Percentiles rank a stretch among this genome's conserved stretches.
These are phyloP conservation scores for Arachis monticola DNA, from an alignment of 331 rosid species.

Conservation along the genomic window DNA sequence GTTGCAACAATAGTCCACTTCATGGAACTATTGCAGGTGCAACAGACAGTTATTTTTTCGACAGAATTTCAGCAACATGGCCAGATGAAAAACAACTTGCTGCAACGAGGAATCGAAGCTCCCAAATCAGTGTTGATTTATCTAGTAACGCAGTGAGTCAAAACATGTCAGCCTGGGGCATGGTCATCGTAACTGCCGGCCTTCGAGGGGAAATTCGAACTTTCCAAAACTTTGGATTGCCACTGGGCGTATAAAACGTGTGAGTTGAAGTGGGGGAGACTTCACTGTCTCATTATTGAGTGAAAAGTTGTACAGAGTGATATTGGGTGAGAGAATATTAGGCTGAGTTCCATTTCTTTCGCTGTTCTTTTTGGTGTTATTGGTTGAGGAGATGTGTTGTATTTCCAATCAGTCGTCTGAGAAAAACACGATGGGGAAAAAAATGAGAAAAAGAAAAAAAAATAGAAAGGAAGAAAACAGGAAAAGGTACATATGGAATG, in stretches of 20 bases:
- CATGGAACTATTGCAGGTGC: constrained; percentile 82
- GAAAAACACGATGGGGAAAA: neutral
- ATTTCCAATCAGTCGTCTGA: constrained; percentile 42
- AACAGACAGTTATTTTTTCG: constrained; percentile 72
- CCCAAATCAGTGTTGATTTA: constrained; percentile 60
- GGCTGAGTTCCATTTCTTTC: constrained; percentile 57
- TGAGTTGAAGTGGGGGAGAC: constrained; percentile 32
- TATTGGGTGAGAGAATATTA: constrained; percentile 66
- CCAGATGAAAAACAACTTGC: constrained; percentile 74
- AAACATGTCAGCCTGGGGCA: constrained; percentile 74
- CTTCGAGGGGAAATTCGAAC: constrained; percentile 83
- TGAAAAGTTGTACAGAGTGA: constrained; percentile 64
- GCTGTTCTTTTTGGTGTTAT: constrained; percentile 50
- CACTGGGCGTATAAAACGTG: constrained; percentile 60
- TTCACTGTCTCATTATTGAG: constrained; percentile 47
- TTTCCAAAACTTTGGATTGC: constrained; percentile 83
- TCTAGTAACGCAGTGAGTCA: constrained; percentile 49
- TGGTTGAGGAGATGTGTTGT: constrained; percentile 44
- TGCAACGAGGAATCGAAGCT: constrained; percentile 58
- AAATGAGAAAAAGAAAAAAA: constrained; percentile 7
- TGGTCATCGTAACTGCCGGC: constrained; percentile 87
- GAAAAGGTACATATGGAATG: constrained; percentile 45
- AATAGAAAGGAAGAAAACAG: constrained; percentile 37
- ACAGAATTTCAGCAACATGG: constrained; percentile 82
- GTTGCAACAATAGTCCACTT: constrained; percentile 71